Conservation (phyloP, 2,329 filamentous ascomycete species). For the Trichoderma sp. region DNA sequence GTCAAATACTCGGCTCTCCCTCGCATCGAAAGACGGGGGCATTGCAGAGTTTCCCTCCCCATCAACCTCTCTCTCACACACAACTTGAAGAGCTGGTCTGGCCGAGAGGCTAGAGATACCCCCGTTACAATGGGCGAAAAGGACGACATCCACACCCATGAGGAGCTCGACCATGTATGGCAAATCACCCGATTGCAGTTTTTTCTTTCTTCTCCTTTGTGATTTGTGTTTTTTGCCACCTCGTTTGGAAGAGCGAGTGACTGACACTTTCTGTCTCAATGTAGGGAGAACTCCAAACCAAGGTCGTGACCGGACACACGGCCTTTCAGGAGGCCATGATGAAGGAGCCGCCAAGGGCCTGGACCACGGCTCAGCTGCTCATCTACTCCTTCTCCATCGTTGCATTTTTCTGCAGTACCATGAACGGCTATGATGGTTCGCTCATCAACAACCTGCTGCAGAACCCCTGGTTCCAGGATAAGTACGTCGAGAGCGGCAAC, state of each 20-base stretch:
- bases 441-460: slow-evolving; percentile 51
- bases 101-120: slow-evolving; percentile 2
- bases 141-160: background rate
- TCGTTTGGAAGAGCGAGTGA: background rate
- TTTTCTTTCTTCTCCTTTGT: background rate
- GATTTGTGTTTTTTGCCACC: background rate
- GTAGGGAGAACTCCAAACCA: slow-evolving; percentile 20
- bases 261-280: background rate
- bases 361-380: slow-evolving; percentile 40
- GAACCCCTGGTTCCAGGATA: slow-evolving; percentile 43
- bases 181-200: background rate
- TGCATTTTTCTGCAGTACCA: slow-evolving; percentile 50
- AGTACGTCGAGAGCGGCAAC: slow-evolving; percentile 41
- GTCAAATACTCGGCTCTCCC: background rate
- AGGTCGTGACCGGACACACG: slow-evolving; percentile 25
- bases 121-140: slow-evolving; percentile 14
- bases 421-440: slow-evolving; percentile 56
- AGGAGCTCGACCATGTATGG: slow-evolving; percentile 13
- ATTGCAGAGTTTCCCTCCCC: background rate
- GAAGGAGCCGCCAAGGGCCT: slow-evolving; percentile 51
- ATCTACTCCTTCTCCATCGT: slow-evolving; percentile 48
- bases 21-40: background rate
- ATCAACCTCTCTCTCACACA: background rate
- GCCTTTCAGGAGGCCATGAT: slow-evolving; percentile 54
- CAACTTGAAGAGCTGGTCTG: background rate